Evolutionary conservation across 208 protist genomes (phyloP).

Genomic region (Naegleria fowleri): DNA sequence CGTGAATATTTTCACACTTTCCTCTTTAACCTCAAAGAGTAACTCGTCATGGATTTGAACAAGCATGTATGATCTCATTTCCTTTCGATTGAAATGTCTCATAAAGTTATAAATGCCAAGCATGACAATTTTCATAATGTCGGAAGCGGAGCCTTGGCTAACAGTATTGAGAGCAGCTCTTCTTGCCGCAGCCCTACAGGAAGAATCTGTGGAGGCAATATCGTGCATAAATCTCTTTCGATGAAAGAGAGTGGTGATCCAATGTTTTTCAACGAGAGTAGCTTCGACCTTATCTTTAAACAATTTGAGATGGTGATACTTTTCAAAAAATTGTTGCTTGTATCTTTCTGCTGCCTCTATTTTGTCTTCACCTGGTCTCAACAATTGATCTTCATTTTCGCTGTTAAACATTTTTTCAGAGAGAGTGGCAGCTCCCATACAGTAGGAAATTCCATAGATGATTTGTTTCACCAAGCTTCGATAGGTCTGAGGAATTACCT

Average conservation of each 20-base stretch:
- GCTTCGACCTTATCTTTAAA: constrained; percentile 52
- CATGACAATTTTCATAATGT: constrained; percentile 49
- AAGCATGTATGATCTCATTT: constrained; percentile 24
- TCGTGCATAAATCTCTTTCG: constrained; percentile 39
- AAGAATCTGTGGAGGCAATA: constrained; percentile 44
- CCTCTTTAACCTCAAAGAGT: constrained; percentile 42
- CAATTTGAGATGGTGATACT: constrained; percentile 58
- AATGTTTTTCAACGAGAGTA: constrained; percentile 26
- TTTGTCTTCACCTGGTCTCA: background rate
- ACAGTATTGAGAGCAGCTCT: constrained; percentile 57
- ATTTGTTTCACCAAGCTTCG: constrained; percentile 41
- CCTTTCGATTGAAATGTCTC: background rate
- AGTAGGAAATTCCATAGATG: constrained; percentile 50
- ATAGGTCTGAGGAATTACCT: constrained; percentile 35
- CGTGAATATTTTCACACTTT: background rate
- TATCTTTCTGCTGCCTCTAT: constrained; percentile 39
- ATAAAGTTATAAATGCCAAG: constrained; percentile 29
- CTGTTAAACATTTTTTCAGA: constrained; percentile 28
- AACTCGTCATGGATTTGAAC: constrained; percentile 56
- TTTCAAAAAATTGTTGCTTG: constrained; percentile 50
- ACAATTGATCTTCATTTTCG: background rate
- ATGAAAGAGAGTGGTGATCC: constrained; percentile 39
- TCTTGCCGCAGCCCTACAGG: constrained; percentile 51
- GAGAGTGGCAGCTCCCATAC: constrained; percentile 54
- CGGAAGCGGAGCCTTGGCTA: constrained; percentile 45